A percentile compares a stretch with the other conserved stretches of the same genome.
These are phyloP conservation scores for Ganoderma sinense DNA, from an alignment of 1,284 basidiomycete genomes.

Conservation along the genomic window DNA sequence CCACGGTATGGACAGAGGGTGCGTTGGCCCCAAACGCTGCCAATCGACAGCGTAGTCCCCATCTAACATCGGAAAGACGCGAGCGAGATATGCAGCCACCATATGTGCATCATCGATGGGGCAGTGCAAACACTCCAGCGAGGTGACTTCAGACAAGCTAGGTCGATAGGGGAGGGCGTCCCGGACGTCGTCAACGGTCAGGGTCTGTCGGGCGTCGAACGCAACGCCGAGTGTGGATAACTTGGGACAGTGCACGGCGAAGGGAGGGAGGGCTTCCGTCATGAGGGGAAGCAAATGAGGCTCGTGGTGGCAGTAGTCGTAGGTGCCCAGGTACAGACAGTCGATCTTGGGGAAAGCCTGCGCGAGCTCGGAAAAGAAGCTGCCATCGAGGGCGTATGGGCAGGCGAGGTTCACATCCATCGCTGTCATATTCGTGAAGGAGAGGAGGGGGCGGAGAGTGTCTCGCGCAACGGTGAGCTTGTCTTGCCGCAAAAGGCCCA, in stretches of 20 bases:
- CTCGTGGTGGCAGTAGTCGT: not conserved
- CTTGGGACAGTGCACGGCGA: not conserved
- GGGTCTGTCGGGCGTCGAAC: not conserved
- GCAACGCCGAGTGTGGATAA: not conserved
- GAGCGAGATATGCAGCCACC: not conserved
- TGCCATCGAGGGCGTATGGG: not conserved
- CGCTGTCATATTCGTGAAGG: not conserved
- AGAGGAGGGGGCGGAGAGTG: not conserved
- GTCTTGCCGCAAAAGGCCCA: not conserved
- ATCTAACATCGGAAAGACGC: not conserved
- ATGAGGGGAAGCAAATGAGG: not conserved
- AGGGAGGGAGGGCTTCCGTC: not conserved
- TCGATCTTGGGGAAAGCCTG: not conserved
- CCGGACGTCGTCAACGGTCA: not conserved
- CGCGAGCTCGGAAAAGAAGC: not conserved
- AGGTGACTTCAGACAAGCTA: not conserved
- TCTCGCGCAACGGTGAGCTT: not conserved
- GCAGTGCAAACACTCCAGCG: not conserved
- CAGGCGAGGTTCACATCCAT: not conserved
- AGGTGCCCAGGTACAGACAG: not conserved
- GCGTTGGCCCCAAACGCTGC: not conserved
- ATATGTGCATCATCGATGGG: not conserved
- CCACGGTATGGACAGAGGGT: not conserved
- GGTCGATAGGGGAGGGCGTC: not conserved
- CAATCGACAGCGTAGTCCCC: not conserved